phyloP scores from a whole-genome alignment of 371 early-diverging fungal species.

The Circinella umbellata region DNA sequence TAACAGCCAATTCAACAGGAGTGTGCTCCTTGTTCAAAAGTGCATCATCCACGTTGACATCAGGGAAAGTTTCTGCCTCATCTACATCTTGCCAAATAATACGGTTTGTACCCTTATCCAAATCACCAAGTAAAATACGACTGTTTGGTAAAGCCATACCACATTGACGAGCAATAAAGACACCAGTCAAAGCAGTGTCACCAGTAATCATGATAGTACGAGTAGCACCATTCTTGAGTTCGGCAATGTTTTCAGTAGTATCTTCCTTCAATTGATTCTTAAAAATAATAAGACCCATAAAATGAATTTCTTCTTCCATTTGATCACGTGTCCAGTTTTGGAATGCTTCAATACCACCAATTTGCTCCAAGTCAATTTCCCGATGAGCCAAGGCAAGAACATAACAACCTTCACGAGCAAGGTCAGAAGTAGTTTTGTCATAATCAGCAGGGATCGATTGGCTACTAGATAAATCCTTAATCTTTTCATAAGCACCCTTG shows the following conservation, averaged over 20 bases:
- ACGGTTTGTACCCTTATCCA: conserved; percentile 28
- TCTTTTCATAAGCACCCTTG: conserved; percentile 86
- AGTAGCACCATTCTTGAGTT: conserved; percentile 76
- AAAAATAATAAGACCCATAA: conserved; percentile 84
- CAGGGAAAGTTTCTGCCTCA: conserved; percentile 38
- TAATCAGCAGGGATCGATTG: conserved; percentile 70
- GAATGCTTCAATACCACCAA: conserved; percentile 46
- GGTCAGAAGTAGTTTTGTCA: conserved; percentile 53
- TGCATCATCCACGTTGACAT: conserved; percentile 40
- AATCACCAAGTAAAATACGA: conserved; percentile 58
- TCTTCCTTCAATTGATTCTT: conserved; percentile 87
- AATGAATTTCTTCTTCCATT: conserved; percentile 66
- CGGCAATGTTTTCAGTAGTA: conserved; percentile 71
- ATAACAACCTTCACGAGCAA: conserved; percentile 80
- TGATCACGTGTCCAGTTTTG: conserved; percentile 60
- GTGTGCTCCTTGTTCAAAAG: conserved; percentile 36
- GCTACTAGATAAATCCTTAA: conserved; percentile 61
- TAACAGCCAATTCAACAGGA: conserved; percentile 70
- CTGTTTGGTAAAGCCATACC: conserved; percentile 63
- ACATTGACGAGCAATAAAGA: conserved; percentile 83
- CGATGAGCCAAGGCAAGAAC: conserved; percentile 74
- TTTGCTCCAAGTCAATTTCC: conserved; percentile 45
- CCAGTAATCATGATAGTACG: conserved; percentile 94
- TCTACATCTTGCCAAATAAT: conserved; percentile 63
- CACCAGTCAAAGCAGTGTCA: conserved; percentile 89